phyloP scores from a whole-genome alignment of 345 rosid species.

The thale cress (Arabidopsis thaliana) region DNA sequence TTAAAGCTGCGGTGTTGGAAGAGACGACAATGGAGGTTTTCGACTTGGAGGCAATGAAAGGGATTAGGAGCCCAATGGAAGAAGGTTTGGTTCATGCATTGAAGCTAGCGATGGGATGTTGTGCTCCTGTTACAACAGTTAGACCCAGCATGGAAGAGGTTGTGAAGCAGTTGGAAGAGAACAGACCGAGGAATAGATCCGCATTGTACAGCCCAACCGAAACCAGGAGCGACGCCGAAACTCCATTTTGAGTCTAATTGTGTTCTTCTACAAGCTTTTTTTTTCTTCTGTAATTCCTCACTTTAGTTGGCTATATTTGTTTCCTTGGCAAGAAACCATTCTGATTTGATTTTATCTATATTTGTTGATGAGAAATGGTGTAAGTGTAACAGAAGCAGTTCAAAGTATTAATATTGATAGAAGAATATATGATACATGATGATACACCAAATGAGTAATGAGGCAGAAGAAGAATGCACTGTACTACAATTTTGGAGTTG shows the following conservation, averaged over 20 bases:
- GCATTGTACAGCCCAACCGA: conserved; percentile 93
- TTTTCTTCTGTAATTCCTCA: not conserved
- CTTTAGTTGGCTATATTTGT: conserved; percentile 35
- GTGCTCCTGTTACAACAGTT: conserved; percentile 91
- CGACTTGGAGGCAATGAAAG: conserved; percentile 81
- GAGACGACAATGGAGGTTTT: conserved; percentile 97
- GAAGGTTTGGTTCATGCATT: conserved; percentile 94
- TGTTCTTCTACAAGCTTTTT: not conserved
- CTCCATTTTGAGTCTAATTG: conserved; percentile 62
- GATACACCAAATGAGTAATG: conserved; percentile 34
- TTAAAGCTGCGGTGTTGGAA: conserved; percentile 93
- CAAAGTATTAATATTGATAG: conserved; percentile 22
- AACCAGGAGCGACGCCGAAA: conserved; percentile 82
- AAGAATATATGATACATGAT: conserved; percentile 45
- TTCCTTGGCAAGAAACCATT: conserved; percentile 27
- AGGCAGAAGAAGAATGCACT: conserved; percentile 33
- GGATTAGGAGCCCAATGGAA: conserved; percentile 93
- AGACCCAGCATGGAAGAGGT: conserved; percentile 97
- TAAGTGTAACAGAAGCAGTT: conserved; percentile 17
- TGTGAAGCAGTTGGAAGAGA: conserved; percentile 93
- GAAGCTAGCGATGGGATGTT: conserved; percentile 99
- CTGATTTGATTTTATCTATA: conserved; percentile 8
- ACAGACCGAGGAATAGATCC: conserved; percentile 94
- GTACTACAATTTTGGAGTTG: conserved; percentile 31
- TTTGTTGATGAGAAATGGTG: conserved; percentile 3